A percentile compares a stretch with the other conserved stretches of the same genome.
Evolutionary conservation across 2,329 filamentous ascomycete species (phyloP).

Genomic region (Xylariaceae sp.): DNA sequence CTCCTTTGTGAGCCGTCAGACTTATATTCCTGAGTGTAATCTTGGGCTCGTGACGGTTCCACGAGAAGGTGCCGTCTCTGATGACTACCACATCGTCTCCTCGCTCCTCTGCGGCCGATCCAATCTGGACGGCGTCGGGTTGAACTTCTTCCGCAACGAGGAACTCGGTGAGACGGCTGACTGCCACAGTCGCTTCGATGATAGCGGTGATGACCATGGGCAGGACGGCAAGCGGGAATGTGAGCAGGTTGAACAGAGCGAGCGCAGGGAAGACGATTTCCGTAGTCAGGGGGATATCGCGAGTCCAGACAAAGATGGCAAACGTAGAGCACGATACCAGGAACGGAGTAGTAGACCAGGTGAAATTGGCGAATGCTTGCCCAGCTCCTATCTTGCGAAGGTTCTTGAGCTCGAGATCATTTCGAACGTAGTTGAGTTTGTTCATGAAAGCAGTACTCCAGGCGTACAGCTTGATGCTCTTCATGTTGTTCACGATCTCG

Average conservation of each 20-base stretch:
- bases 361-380: constrained; percentile 92
- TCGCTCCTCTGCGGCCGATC: constrained; percentile 61
- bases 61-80: constrained; percentile 82
- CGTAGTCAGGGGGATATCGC: constrained; percentile 73
- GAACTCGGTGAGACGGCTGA: constrained; percentile 76
- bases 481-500: constrained; percentile 99
- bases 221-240: constrained; percentile 86
- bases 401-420: constrained; percentile 92
- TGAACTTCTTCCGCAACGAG: constrained; percentile 87
- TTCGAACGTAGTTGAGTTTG: constrained; percentile 91
- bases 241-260: constrained; percentile 90
- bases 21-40: constrained; percentile 74
- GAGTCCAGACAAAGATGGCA: constrained; percentile 83
- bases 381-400: constrained; percentile 92
- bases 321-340: constrained; percentile 96
- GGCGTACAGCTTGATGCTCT: constrained; percentile 97
- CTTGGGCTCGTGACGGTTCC: constrained; percentile 74
- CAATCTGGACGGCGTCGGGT: constrained; percentile 65
- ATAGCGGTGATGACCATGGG: constrained; percentile 98
- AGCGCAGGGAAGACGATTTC: constrained; percentile 91
- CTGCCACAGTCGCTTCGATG: constrained; percentile 91
- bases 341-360: constrained; percentile 96
- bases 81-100: constrained; percentile 85
- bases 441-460: constrained; percentile 98
- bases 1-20: constrained; percentile 84